Conservation (phyloP, 306 rosid genomes). For the Castanea sativa region DNA sequence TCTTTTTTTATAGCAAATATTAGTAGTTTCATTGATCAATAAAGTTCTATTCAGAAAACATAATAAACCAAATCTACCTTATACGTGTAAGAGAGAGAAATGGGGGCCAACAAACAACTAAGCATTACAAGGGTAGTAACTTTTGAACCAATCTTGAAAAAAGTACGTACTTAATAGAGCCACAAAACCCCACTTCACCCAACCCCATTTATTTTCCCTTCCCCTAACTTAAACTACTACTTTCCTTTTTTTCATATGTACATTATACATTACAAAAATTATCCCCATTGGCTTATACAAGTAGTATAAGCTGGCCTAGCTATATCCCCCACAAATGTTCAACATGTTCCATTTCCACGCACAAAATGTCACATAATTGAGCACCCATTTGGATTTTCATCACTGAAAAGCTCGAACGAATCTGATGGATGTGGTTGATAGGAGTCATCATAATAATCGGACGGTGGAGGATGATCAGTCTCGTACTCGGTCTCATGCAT, state of each 20-base stretch:
- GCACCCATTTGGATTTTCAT: conserved; percentile 84
- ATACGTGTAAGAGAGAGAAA: background rate
- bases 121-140: conserved; percentile 15
- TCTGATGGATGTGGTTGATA: conserved; percentile 29
- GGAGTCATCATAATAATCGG: conserved; percentile 7
- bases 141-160: conserved; percentile 11
- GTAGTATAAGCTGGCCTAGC: conserved; percentile 13
- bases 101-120: conserved; percentile 8
- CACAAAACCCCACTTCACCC: conserved; percentile 10
- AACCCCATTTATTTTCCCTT: background rate
- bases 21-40: too few relatives aligned
- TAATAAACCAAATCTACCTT: too few relatives aligned
- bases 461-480: conserved; percentile 23
- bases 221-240: background rate
- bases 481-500: conserved; percentile 18
- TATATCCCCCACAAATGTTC: conserved; percentile 3
- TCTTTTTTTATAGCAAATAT: too few relatives aligned
- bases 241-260: conserved; percentile 23
- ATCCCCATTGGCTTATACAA: conserved; percentile 35
- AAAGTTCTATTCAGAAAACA: too few relatives aligned
- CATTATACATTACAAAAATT: conserved; percentile 27
- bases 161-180: conserved; percentile 20
- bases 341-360: conserved; percentile 4
- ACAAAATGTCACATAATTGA: conserved; percentile 35
- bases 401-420: conserved; percentile 65